Evolutionary conservation across 2,329 filamentous ascomycete genomes (phyloP).

Genomic region (Trichoderma harzianum): DNA sequence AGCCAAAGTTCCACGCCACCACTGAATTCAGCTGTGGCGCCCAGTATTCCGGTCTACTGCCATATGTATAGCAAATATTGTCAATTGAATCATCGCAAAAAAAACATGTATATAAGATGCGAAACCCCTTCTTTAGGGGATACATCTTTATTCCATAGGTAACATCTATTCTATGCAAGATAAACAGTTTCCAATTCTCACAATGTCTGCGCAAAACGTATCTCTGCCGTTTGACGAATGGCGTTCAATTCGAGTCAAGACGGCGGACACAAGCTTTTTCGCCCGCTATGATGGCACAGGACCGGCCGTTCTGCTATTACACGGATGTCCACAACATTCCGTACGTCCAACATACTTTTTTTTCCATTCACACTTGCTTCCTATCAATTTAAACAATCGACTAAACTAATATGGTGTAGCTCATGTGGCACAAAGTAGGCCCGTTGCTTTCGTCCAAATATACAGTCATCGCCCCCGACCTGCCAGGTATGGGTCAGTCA

Average conservation of each 20-base stretch:
- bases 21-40: background rate
- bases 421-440: slow-evolving; percentile 38
- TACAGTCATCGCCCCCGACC: slow-evolving; percentile 43
- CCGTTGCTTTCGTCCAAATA: slow-evolving; percentile 41
- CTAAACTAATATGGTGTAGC: background rate
- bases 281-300: slow-evolving; percentile 1
- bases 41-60: background rate
- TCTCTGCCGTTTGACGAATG: slow-evolving; percentile 4
- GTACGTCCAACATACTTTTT: background rate
- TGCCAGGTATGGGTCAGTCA: slow-evolving; percentile 41
- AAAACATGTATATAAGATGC: background rate
- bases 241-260: slow-evolving; percentile 4
- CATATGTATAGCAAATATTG: background rate
- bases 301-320: background rate
- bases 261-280: background rate
- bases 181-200: background rate
- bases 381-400: too few relatives aligned
- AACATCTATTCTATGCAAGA: background rate
- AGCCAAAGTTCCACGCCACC: background rate
- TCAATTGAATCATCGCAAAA: background rate
- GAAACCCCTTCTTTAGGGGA: background rate
- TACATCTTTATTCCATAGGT: background rate
- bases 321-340: slow-evolving; percentile 6
- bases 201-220: background rate
- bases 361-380: background rate